A percentile compares a stretch with the other conserved stretches of the same genome.
phyloP scores from a whole-genome alignment of 2,329 filamentous ascomycete genomes.

The Diaporthe ilicicola region DNA sequence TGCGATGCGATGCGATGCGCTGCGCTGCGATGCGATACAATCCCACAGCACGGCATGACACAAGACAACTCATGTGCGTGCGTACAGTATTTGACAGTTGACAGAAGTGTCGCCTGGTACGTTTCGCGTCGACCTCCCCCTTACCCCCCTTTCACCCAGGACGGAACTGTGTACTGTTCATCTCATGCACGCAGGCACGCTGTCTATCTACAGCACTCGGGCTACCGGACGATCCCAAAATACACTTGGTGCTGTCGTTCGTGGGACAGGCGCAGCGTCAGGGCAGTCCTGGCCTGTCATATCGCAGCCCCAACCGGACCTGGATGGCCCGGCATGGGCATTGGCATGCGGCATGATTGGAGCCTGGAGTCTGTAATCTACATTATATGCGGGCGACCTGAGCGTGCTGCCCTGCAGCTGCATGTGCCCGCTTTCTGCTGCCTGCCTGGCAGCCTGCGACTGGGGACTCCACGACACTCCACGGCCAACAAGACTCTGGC shows the following conservation, averaged over 20 bases:
- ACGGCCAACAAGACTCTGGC: neutral
- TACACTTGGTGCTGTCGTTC: neutral
- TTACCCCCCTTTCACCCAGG: neutral
- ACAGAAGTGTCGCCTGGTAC: neutral
- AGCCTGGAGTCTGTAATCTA: neutral
- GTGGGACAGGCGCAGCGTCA: neutral
- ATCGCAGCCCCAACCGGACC: constrained; percentile 5
- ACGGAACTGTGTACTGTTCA: neutral
- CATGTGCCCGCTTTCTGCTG: constrained; percentile 15
- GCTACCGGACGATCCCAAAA: constrained; percentile 7
- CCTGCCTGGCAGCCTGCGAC: constrained; percentile 14
- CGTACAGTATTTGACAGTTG: neutral
- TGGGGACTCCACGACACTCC: constrained; percentile 7
- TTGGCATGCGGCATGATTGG: constrained; percentile 2
- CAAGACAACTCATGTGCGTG: neutral
- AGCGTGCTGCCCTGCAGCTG: constrained; percentile 10
- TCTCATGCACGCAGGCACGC: constrained; percentile 11
- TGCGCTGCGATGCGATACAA: neutral
- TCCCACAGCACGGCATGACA: neutral
- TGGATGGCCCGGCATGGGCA: neutral
- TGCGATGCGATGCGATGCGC: neutral
- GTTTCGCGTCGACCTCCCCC: constrained; percentile 13
- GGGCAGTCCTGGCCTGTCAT: constrained; percentile 33
- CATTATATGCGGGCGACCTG: constrained; percentile 2
- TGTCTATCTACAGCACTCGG: too few species aligned